Base-by-base conservation (phyloP, 495 filamentous ascomycete species). In the Talaromyces ruber region DNA sequence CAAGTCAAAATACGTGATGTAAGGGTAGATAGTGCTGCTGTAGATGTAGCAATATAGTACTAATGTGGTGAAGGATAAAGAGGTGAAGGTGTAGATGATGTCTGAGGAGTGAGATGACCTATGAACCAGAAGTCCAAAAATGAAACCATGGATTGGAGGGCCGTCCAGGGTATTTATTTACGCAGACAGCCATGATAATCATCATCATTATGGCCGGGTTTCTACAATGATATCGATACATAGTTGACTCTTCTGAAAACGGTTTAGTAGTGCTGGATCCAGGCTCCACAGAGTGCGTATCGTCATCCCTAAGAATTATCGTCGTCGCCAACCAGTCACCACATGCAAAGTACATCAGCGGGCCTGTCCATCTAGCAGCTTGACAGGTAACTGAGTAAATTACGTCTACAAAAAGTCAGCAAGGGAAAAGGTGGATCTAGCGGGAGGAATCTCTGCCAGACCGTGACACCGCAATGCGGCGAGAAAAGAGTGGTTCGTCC, bases 231-330 rank as follows among this genome's bases (percentile, higher is more conserved):
- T 43, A 43, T 43, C 39, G 43, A 47, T 47, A 47, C 43, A 21
- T 47, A 47, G 43, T 47, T 47, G 43, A 21, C 43, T n/a, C 43
- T 21, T 6, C 43, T 47, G 43, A 47, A 47, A 47, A 54, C 26
- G 51, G 51, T 25, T 54, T 54, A 54, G 51, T 14, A 28, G 51
- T 54, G 22, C 51, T 52, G 47, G 47, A 52, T 24, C 47, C 47
- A 22, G 47, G 22, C 22, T 52, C 59, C 39, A 50, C 59, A 21
- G 26, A 22, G 22, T 14, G 51, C 51, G 51, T 54, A 54, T 67
- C 67, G 71, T 73, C 65, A 72, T 72, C 64, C 71, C 70, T 72
- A 71, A 62, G 67, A 73, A 76, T 76, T 74, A 70, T 76, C 75
- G 74, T 76, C 72, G 72, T 78, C 63, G 21, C 51, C 51, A 54